Evolutionary conservation across 2,329 filamentous ascomycete species (phyloP).

Genomic region (Rhinocladiella similis): DNA sequence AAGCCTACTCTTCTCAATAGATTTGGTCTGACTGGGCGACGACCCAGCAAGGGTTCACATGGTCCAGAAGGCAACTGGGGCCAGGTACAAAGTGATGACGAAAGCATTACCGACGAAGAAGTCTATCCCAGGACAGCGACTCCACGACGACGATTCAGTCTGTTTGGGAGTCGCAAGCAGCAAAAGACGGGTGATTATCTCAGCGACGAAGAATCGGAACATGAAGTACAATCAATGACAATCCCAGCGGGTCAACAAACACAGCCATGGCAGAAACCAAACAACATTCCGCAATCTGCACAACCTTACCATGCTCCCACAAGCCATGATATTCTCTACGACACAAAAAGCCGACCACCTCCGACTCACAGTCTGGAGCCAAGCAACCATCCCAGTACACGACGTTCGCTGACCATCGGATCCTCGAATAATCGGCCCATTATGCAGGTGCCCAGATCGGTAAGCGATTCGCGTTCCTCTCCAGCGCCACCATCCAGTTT

Average conservation of each 20-base stretch:
- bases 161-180: constrained; percentile 26
- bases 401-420: constrained; percentile 20
- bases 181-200: constrained; percentile 19
- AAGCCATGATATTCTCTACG: constrained; percentile 25
- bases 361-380: constrained; percentile 18
- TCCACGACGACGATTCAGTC: constrained; percentile 24
- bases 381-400: constrained; percentile 10
- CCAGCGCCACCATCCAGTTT: constrained; percentile 2
- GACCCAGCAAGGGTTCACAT: constrained; percentile 22
- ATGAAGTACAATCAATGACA: constrained; percentile 8
- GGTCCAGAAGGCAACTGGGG: constrained; percentile 32
- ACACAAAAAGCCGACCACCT: constrained; percentile 20
- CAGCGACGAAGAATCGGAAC: constrained; percentile 20
- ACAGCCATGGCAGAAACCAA: constrained; percentile 1
- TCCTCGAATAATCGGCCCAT: not conserved
- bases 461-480: constrained; percentile 4
- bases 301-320: constrained; percentile 9
- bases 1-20: constrained; percentile 26
- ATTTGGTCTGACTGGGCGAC: constrained; percentile 24
- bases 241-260: not conserved
- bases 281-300: not conserved
- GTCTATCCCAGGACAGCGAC: constrained; percentile 11
- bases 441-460: not conserved
- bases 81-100: constrained; percentile 30
- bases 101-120: constrained; percentile 25